Percentiles rank a stretch among this genome's conserved stretches.
These are phyloP conservation scores for Kwoniella dendrophila DNA, from an alignment of 768 basidiomycete genomes.

Conservation along the genomic window DNA sequence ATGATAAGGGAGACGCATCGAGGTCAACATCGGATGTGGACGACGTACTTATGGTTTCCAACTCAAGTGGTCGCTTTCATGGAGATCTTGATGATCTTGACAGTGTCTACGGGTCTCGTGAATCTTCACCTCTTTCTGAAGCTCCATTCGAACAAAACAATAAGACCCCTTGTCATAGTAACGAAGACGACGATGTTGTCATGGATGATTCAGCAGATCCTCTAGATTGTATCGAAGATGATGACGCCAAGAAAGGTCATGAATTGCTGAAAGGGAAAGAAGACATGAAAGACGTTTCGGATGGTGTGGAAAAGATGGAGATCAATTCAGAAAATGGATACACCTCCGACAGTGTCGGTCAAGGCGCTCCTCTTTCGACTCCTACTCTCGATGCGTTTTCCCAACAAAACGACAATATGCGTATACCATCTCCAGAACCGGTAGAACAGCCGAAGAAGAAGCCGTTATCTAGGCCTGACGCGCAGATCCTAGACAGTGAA, in stretches of 20 bases:
- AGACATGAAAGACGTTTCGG: constrained; percentile 3
- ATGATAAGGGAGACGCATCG: constrained; percentile 5
- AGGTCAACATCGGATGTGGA: no score
- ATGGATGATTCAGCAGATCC: constrained; percentile 13
- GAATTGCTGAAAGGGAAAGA: background rate
- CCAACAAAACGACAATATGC: background rate
- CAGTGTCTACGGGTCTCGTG: background rate
- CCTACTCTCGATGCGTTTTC: constrained; percentile 11
- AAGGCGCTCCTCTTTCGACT: constrained; percentile 10
- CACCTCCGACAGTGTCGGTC: constrained; percentile 1
- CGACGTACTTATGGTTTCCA: no score
- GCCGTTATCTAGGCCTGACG: constrained; percentile 1
- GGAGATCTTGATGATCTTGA: constrained; percentile 9
- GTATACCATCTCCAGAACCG: background rate
- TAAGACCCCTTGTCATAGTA: background rate
- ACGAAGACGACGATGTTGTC: background rate
- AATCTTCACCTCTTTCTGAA: background rate
- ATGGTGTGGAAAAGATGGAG: constrained; percentile 14
- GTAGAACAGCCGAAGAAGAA: constrained; percentile 1
- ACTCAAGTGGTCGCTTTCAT: no score
- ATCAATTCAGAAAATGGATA: constrained; percentile 8
- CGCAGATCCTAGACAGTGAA: constrained; percentile 5
- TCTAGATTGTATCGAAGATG: constrained; percentile 18
- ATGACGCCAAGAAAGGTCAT: background rate
- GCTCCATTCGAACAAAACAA: background rate